Percentiles rank a stretch among this genome's conserved stretches.
Evolutionary conservation across 306 rosid genomes (phyloP).

Genomic region (Citrullus amarus): DNA sequence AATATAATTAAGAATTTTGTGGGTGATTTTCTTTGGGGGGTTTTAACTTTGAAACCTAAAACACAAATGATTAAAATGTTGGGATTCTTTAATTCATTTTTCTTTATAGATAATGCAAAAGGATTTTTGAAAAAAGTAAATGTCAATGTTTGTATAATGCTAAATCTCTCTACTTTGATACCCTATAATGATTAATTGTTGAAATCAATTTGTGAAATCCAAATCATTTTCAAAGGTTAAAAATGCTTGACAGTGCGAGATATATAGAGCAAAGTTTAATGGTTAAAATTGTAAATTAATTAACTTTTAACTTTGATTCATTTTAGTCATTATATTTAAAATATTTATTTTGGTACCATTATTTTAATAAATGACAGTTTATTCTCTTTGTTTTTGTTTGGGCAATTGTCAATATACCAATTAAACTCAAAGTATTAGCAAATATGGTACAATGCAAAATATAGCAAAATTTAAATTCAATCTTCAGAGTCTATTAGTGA

Average conservation of each 20-base stretch:
- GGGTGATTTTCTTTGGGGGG: no score
- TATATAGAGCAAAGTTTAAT: neutral
- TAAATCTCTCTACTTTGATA: neutral
- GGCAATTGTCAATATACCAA: no score
- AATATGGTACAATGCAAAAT: no score
- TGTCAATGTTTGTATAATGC: neutral
- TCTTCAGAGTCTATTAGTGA: no score
- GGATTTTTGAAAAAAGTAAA: neutral
- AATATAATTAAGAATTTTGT: neutral
- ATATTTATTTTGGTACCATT: no score
- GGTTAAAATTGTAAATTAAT: neutral
- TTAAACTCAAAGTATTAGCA: no score
- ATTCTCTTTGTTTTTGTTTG: no score
- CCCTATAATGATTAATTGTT: neutral
- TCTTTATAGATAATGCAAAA: neutral
- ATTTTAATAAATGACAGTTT: no score
- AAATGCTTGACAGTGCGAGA: neutral
- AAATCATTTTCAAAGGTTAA: neutral
- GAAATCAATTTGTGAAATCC: neutral
- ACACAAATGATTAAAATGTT: constrained; percentile 7
- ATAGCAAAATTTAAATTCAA: no score
- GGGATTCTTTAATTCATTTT: neutral
- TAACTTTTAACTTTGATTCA: no score
- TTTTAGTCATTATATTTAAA: no score
- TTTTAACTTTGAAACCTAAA: neutral